Evolutionary conservation across 257 asterid genomes (phyloP), one percentile per base, ranked within the genome.

Genomic region (Verbena officinalis): DNA sequence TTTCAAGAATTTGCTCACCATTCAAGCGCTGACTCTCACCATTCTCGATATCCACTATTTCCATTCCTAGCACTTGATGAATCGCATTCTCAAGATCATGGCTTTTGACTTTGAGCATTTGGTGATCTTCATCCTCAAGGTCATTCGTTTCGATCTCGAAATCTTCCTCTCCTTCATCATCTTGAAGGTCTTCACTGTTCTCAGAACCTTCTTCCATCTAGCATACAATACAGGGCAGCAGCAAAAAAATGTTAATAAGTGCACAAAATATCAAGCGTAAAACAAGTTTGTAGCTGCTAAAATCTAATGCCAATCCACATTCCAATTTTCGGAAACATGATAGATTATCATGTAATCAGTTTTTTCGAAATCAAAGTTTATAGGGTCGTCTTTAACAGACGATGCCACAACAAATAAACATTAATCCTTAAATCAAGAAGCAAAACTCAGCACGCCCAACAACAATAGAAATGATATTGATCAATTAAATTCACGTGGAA

Each of bases 121-220:
- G 68, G 72, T 13, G 69, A 21, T 65, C 66, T 44, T 64, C 83
- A 55, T 61, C 34, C 27, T 39, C 67, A 12, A 71, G 74, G 50
- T 48, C 80, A 65, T 55, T 45, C 38, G 73, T 49, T 51, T 73
- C 82, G 14, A 75, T 68, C 53, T 68, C 75, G 14, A 75, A 78
- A 33, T 63, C 79, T 39, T 42, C 78, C 49, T 69, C 81, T 21
- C 67, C 69, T 23, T 77, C 84, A 22, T 65, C 78, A 62, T 76
- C 83, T 44, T 62, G 64, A 69, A 69, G 55, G 27, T 83, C 82
- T 62, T 69, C 83, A 44, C 84, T 73, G 48, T 68, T 73, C 60
- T 36, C 84, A 64, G 86, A 83, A 50, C 60, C 71, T 67, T 66
- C 79, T 45, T 73, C 86, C 79, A 83, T 55, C 89, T 83, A 64